Evolutionary conservation across 163 green algal genomes (phyloP), one percentile per base, ranked within the genome.

Genomic region (Chlorella variabilis): DNA sequence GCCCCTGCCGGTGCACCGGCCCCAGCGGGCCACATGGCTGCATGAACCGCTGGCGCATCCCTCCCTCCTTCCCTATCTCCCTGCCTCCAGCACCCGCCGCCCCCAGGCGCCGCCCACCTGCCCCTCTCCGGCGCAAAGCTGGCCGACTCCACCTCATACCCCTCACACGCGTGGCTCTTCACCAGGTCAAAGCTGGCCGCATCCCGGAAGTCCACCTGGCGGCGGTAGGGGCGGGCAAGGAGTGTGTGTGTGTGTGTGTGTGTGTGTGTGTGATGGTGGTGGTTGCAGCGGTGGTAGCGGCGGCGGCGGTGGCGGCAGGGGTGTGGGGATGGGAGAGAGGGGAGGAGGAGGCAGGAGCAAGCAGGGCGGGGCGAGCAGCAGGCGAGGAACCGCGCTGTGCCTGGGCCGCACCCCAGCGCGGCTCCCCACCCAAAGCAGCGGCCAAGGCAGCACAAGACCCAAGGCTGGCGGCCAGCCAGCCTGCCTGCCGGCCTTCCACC

Each of bases 141-240:
- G 51, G 95, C 96, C 17, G 85, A 91, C 87, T 98, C 96, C 3
- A 95, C 91, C n/a, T 83, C 67, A 71, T 75, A 89, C 27, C 62
- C 76, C 45, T 61, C 34, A 7, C 67, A 54, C 34, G 29, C 51
- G 29, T 76, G 77, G 31, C 39, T 38, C 78, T 93, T 94, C 29
- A 88, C 4, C 49, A 84, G 54, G n/a, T 84, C 61, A 58, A 95
- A 86, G n/a, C 15, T 92, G 18, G 62, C 42, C 3, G 86, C 88
- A 81, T 98, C 92, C 82, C 92, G 98, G 70, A 98, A 87, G 70
- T 87, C 83, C 36, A 97, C 87, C 41, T 63, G 36, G 67, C n/a
- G 38, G n/a, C n/a, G n/a, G n/a, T n/a, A n/a, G n/a, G n/a, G n/a
- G n/a, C n/a, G n/a, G n/a, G n/a, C n/a, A n/a, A 13, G 38, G 59